These are phyloP conservation scores for Lanzia echinophila DNA, from an alignment of 2,329 filamentous ascomycete genomes.

Conservation along the genomic window DNA sequence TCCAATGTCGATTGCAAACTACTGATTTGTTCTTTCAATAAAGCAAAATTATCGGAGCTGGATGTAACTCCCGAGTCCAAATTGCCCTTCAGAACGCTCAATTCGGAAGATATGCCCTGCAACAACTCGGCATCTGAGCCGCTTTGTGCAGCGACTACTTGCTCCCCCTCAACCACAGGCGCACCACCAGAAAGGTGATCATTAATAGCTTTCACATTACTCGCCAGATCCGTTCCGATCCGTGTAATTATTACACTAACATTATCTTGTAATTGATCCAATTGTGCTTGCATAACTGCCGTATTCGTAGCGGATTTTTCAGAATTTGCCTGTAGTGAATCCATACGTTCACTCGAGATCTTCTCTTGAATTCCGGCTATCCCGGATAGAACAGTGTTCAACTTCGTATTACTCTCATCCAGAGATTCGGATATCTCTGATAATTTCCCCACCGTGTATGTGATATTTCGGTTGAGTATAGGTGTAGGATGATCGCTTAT, in stretches of 20 bases:
- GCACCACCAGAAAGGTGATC: slow-evolving; percentile 10
- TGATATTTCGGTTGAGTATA: slow-evolving; percentile 4
- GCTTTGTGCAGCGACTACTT: slow-evolving; percentile 14
- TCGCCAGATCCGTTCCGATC: slow-evolving; percentile 21
- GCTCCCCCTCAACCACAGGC: background rate
- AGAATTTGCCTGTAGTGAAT: slow-evolving; percentile 17
- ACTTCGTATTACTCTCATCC: slow-evolving; percentile 20
- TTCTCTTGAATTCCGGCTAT: slow-evolving; percentile 19
- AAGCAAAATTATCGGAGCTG: slow-evolving; percentile 14
- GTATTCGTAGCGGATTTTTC: slow-evolving; percentile 22
- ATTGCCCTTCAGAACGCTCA: slow-evolving; percentile 18
- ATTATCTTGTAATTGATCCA: slow-evolving; percentile 28
- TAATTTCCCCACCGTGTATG: slow-evolving; percentile 19
- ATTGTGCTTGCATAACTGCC: slow-evolving; percentile 25
- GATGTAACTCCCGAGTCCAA: slow-evolving; percentile 15
- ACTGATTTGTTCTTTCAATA: slow-evolving; percentile 18
- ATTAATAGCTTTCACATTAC: slow-evolving; percentile 21
- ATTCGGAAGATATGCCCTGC: slow-evolving; percentile 18
- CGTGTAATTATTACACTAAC: slow-evolving; percentile 21
- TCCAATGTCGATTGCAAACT: slow-evolving; percentile 18
- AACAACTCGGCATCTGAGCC: slow-evolving; percentile 18
- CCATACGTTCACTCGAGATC: slow-evolving; percentile 17
- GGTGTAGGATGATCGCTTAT: background rate
- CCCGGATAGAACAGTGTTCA: slow-evolving; percentile 18
- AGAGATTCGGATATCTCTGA: slow-evolving; percentile 22